Evolutionary conservation across 345 rosid species (phyloP).

Genomic region (Gossypium rotundifolium): DNA sequence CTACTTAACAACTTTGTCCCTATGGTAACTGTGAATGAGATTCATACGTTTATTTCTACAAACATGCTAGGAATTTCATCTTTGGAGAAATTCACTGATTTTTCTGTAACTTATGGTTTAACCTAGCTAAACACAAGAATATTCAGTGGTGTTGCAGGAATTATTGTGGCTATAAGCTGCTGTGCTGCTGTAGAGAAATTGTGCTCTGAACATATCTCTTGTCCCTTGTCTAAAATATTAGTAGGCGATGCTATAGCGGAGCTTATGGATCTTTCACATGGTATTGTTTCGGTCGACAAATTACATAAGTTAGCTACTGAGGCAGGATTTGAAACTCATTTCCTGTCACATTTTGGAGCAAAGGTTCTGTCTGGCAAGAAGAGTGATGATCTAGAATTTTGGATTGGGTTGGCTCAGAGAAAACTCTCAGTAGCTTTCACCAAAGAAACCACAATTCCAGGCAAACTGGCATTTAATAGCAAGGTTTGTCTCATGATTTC

Average conservation of each 20-base stretch:
- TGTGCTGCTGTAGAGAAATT: slow-evolving; percentile 50
- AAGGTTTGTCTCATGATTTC: slow-evolving; percentile 30
- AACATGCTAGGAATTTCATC: background rate
- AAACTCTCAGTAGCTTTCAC: slow-evolving; percentile 47
- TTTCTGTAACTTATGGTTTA: slow-evolving; percentile 4
- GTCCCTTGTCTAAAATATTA: slow-evolving; percentile 27
- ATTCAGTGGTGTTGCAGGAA: slow-evolving; percentile 76
- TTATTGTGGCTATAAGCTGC: slow-evolving; percentile 53
- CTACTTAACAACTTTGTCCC: background rate
- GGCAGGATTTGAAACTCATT: slow-evolving; percentile 57
- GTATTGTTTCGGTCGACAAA: slow-evolving; percentile 47
- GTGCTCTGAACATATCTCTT: slow-evolving; percentile 36
- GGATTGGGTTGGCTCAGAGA: slow-evolving; percentile 63
- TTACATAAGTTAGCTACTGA: slow-evolving; percentile 47
- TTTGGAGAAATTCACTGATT: background rate
- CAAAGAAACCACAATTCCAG: slow-evolving; percentile 27
- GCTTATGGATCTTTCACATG: slow-evolving; percentile 49
- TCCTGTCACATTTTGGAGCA: slow-evolving; percentile 52
- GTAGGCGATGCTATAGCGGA: slow-evolving; percentile 33
- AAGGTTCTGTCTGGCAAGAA: slow-evolving; percentile 37
- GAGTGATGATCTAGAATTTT: slow-evolving; percentile 59
- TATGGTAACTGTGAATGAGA: background rate
- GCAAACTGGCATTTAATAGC: slow-evolving; percentile 17
- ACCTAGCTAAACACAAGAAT: slow-evolving; percentile 21
- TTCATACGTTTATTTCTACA: background rate